phyloP scores from a whole-genome alignment of 768 basidiomycete species.

The Russula sp. region DNA sequence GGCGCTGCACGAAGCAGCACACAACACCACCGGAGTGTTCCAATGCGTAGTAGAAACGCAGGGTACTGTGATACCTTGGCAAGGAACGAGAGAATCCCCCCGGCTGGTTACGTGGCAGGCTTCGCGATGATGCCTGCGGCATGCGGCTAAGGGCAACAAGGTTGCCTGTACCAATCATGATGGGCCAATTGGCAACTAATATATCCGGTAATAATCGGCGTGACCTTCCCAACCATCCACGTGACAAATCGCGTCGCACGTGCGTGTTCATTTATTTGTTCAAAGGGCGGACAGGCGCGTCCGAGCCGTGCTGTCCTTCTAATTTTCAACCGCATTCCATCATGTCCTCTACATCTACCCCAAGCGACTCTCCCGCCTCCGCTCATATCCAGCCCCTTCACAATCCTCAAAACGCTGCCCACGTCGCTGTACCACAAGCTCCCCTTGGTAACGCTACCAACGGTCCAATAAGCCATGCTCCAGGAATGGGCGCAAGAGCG shows the following conservation, averaged over 20 bases:
- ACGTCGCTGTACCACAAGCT: constrained; percentile 71
- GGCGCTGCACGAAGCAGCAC: too few relatives aligned
- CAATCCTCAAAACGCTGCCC: constrained; percentile 75
- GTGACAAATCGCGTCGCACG: constrained; percentile 22
- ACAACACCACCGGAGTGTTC: too few relatives aligned
- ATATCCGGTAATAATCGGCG: not conserved
- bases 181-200: not conserved
- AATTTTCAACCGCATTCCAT: constrained; percentile 25
- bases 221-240: not conserved
- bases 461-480: constrained; percentile 46
- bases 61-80: not conserved
- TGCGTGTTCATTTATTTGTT: constrained; percentile 23
- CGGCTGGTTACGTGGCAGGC: not conserved
- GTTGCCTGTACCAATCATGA: not conserved
- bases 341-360: constrained; percentile 53
- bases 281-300: not conserved
- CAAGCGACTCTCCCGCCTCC: constrained; percentile 58
- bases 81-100: not conserved
- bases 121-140: not conserved
- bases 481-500: constrained; percentile 84
- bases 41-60: too few relatives aligned
- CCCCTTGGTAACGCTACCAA: constrained; percentile 65
- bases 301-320: too few relatives aligned
- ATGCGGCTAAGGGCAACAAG: not conserved
- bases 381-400: constrained; percentile 74